These are phyloP conservation scores for Emmonsia crescens DNA, from an alignment of 2,329 filamentous ascomycete species.

Conservation along the genomic window DNA sequence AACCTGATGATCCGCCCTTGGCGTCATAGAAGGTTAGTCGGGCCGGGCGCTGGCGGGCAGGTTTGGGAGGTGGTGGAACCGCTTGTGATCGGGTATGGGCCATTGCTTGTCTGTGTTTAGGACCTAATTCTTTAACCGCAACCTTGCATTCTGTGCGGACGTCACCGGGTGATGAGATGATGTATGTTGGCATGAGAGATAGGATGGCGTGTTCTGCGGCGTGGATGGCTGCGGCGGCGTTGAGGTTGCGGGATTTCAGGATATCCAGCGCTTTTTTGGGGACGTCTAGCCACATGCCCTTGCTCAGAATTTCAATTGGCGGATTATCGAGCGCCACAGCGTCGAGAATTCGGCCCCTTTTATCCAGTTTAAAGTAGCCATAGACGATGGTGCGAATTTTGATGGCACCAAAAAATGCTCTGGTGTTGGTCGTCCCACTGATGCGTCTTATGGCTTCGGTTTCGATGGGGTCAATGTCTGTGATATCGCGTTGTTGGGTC, in stretches of 20 bases:
- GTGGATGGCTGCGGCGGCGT: slow-evolving; percentile 83
- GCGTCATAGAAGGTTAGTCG: slow-evolving; percentile 90
- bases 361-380: slow-evolving; percentile 96
- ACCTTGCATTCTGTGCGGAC: slow-evolving; percentile 92
- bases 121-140: slow-evolving; percentile 74
- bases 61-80: slow-evolving; percentile 26
- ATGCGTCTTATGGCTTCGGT: slow-evolving; percentile 78
- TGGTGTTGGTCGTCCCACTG: slow-evolving; percentile 44
- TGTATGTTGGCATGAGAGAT: slow-evolving; percentile 77
- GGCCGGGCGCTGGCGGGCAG: slow-evolving; percentile 66
- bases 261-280: slow-evolving; percentile 70
- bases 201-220: slow-evolving; percentile 88
- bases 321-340: slow-evolving; percentile 90
- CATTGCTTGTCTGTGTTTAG: slow-evolving; percentile 21
- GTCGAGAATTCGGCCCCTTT: slow-evolving; percentile 72
- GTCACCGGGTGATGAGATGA: slow-evolving; percentile 80
- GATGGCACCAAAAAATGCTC: slow-evolving; percentile 77
- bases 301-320: slow-evolving; percentile 70
- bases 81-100: slow-evolving; percentile 5
- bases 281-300: slow-evolving; percentile 93
- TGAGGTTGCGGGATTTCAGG: slow-evolving; percentile 58
- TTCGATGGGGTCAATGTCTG: slow-evolving; percentile 85
- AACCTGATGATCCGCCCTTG: slow-evolving; percentile 73
- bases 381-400: slow-evolving; percentile 82
- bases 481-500: slow-evolving; percentile 84